Conservation (phyloP, 192 early-diverging fungal genomes). For the Allomyces javanicus region DNA sequence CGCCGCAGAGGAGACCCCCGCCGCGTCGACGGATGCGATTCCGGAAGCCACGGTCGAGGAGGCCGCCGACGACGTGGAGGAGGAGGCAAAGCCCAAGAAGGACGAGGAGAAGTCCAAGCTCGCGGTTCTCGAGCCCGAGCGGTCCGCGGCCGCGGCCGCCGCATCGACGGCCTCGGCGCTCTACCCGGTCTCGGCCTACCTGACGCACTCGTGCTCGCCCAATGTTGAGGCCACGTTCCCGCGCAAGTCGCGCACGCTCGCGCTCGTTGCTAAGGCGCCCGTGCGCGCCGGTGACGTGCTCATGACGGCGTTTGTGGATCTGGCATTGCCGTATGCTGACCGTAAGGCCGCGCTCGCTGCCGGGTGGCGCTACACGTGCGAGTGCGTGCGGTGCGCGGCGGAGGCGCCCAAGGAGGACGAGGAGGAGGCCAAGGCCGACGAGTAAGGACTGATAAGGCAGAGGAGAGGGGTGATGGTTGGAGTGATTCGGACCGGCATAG, state of each 20-base stretch:
- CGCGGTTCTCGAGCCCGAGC: neutral
- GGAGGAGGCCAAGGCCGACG: too few species aligned
- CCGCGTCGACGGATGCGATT: slow-evolving; percentile 18
- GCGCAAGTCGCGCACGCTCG: slow-evolving; percentile 22
- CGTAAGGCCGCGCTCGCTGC: neutral
- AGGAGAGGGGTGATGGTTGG: too few species aligned
- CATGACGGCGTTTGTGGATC: slow-evolving; percentile 26
- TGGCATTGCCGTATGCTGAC: neutral
- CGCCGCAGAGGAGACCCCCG: slow-evolving; percentile 20
- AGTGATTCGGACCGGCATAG: too few species aligned
- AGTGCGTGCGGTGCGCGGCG: neutral
- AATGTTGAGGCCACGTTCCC: slow-evolving; percentile 36
- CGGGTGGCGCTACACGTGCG: neutral
- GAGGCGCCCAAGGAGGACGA: neutral
- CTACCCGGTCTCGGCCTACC: slow-evolving; percentile 50
- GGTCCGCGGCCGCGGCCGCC: slow-evolving; percentile 16
- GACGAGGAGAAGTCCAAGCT: too few species aligned
- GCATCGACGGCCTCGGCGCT: slow-evolving; percentile 41
- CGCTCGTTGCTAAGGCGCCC: slow-evolving; percentile 35
- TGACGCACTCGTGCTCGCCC: slow-evolving; percentile 54
- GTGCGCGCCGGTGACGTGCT: slow-evolving; percentile 52
- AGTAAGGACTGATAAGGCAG: too few species aligned
- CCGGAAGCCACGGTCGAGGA: too few species aligned
- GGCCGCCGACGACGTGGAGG: too few species aligned
- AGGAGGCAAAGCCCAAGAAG: too few species aligned